Conservation (phyloP, 345 rosid genomes). For the Salix suchowensis region DNA sequence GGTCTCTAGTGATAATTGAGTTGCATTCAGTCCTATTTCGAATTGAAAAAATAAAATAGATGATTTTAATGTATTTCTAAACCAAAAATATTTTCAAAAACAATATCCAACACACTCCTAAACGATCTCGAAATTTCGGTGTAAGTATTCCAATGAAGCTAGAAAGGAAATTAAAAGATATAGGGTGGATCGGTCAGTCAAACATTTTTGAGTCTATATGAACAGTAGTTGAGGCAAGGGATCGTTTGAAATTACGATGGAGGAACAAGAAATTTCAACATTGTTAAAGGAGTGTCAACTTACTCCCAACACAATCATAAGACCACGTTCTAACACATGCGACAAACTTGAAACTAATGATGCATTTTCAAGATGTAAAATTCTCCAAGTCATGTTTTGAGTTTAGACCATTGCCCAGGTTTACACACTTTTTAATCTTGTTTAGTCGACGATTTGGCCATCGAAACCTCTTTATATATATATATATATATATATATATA, state of each 20-base stretch:
- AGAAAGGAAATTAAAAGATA: no score
- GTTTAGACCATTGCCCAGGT: conserved; percentile 14
- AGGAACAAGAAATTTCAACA: neutral
- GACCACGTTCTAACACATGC: neutral
- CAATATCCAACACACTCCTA: accelerated
- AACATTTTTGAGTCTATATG: no score
- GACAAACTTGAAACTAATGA: conserved; percentile 11
- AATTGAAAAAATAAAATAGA: no score
- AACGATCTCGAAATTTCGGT: no score
- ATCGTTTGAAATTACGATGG: neutral
- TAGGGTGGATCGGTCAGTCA: no score
- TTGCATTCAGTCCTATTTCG: no score
- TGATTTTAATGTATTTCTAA: no score
- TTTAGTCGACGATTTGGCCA: neutral
- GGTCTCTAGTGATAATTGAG: neutral
- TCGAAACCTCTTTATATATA: neutral
- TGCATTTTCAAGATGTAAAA: neutral
- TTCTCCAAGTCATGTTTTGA: conserved; percentile 10
- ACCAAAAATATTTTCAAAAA: no score
- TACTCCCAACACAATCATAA: conserved; percentile 14
- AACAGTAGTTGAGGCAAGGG: neutral
- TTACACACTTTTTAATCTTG: neutral
- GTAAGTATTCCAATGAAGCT: no score
- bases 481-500: neutral
- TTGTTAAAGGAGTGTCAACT: conserved; percentile 3